These are phyloP conservation scores for Nannochloris sp. DNA, from an alignment of 139 green algal genomes.

Conservation along the genomic window DNA sequence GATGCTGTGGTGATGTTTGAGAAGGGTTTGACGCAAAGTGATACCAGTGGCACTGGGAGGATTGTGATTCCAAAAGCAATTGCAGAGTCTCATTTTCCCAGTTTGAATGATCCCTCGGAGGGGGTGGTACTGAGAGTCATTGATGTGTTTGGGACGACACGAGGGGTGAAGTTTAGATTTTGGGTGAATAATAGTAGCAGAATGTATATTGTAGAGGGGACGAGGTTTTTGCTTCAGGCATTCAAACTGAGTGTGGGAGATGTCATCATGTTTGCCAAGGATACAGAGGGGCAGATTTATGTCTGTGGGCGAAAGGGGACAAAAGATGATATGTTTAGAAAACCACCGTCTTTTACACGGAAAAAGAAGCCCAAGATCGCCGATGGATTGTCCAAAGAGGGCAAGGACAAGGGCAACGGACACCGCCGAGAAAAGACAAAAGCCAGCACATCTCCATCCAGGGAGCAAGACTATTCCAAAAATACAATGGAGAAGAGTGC, in stretches of 20 bases:
- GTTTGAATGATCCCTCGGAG: conserved; percentile 16
- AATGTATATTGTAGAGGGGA: conserved; percentile 49
- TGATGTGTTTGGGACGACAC: conserved; percentile 21
- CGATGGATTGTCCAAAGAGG: neutral
- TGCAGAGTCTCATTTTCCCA: conserved; percentile 32
- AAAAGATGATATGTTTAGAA: conserved; percentile 14
- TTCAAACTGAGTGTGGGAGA: conserved; percentile 30
- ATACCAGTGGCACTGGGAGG: conserved; percentile 26
- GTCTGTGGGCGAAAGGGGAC: conserved; percentile 22
- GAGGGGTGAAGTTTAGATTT: conserved; percentile 25
- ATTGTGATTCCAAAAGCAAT: conserved; percentile 45
- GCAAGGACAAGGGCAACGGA: neutral
- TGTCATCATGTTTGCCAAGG: conserved; percentile 32
- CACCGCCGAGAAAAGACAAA: neutral
- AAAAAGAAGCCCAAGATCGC: neutral
- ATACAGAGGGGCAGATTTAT: conserved; percentile 11
- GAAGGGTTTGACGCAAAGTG: conserved; percentile 39
- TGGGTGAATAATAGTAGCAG: conserved; percentile 38
- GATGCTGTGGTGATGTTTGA: conserved; percentile 38
- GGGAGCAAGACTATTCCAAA: neutral
- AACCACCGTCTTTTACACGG: conserved; percentile 1
- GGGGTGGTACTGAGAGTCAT: conserved; percentile 8
- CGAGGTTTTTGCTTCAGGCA: conserved; percentile 2
- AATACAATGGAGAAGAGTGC: neutral
- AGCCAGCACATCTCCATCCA: neutral